Percentiles rank a stretch among this genome's conserved stretches.
Evolutionary conservation across 2,329 filamentous ascomycete species (phyloP).

Genomic region (Clarireedia sp.): DNA sequence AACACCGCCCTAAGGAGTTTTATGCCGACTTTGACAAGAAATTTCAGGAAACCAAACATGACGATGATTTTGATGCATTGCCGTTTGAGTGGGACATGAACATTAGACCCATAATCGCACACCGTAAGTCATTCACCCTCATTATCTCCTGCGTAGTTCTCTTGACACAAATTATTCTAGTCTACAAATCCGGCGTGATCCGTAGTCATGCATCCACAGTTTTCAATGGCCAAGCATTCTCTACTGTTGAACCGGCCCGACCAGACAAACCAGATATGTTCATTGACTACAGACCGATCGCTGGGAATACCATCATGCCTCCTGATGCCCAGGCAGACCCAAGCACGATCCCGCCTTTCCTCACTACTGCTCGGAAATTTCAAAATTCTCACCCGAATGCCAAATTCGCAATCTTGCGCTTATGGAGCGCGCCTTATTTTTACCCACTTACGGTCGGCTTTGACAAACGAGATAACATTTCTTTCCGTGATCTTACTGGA

Average conservation of each 20-base stretch:
- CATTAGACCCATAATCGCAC: slow-evolving; percentile 35
- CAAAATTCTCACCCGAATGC: slow-evolving; percentile 21
- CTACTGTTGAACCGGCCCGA: slow-evolving; percentile 32
- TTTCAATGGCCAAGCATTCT: slow-evolving; percentile 32
- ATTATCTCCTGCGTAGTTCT: neutral
- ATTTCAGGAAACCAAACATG: slow-evolving; percentile 11
- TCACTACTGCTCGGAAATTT: slow-evolving; percentile 29
- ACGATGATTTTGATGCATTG: slow-evolving; percentile 26
- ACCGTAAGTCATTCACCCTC: slow-evolving; percentile 21
- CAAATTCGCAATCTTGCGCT: slow-evolving; percentile 36
- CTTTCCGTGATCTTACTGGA: slow-evolving; percentile 36
- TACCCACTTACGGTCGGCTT: slow-evolving; percentile 39
- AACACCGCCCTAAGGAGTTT: slow-evolving; percentile 30
- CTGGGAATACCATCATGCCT: slow-evolving; percentile 21
- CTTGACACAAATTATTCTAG: slow-evolving; percentile 17
- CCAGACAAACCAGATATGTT: slow-evolving; percentile 34
- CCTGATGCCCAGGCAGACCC: slow-evolving; percentile 29
- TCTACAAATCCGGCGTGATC: slow-evolving; percentile 40
- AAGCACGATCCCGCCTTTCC: slow-evolving; percentile 29
- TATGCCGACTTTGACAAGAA: slow-evolving; percentile 28
- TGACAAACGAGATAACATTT: slow-evolving; percentile 29
- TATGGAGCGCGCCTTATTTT: slow-evolving; percentile 43
- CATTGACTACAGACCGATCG: slow-evolving; percentile 33
- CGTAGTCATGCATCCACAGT: slow-evolving; percentile 23
- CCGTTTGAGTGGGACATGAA: slow-evolving; percentile 35